A percentile compares a stretch with the other conserved stretches of the same genome.
Conservation (phyloP, 768 basidiomycete species). For the Suillus discolor region DNA sequence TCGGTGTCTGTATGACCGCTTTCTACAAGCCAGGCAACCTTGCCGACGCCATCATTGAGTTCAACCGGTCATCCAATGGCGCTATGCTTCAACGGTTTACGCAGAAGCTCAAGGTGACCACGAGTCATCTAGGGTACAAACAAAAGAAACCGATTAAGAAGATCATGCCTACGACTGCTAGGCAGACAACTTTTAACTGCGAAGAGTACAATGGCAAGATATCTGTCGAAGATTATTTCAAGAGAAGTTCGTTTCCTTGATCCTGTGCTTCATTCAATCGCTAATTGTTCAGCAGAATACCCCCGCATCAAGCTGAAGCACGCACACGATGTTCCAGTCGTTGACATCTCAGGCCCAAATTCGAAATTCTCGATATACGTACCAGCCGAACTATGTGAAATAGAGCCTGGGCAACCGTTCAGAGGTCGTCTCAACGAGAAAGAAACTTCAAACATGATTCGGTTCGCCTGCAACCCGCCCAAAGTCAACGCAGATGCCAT, state of each 20-base stretch:
- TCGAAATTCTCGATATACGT: conserved; percentile 41
- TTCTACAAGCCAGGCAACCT: conserved; percentile 65
- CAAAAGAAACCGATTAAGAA: conserved; percentile 48
- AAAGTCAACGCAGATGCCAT: conserved; percentile 59
- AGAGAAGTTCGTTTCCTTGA: conserved; percentile 48
- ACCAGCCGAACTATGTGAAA: conserved; percentile 74
- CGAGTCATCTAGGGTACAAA: conserved; percentile 56
- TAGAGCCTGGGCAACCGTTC: conserved; percentile 60
- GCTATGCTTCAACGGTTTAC: conserved; percentile 51
- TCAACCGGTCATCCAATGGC: conserved; percentile 40
- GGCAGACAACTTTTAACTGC: conserved; percentile 53
- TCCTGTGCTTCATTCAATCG: conserved; percentile 10
- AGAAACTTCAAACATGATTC: conserved; percentile 74
- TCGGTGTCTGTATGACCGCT: conserved; percentile 55
- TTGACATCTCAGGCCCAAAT: conserved; percentile 50
- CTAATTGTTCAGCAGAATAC: conserved; percentile 50
- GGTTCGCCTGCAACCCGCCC: conserved; percentile 65
- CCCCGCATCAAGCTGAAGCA: conserved; percentile 46
- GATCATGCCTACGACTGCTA: conserved; percentile 43
- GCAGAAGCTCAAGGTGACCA: conserved; percentile 59
- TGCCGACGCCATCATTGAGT: conserved; percentile 56
- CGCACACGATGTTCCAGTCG: conserved; percentile 52
- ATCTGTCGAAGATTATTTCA: conserved; percentile 67
- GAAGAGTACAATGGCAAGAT: conserved; percentile 57
- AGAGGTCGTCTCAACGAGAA: conserved; percentile 59